A percentile compares a stretch with the other conserved stretches of the same genome.
These are phyloP conservation scores for Penicillium tannophilum DNA, from an alignment of 495 filamentous ascomycete species.

Conservation along the genomic window DNA sequence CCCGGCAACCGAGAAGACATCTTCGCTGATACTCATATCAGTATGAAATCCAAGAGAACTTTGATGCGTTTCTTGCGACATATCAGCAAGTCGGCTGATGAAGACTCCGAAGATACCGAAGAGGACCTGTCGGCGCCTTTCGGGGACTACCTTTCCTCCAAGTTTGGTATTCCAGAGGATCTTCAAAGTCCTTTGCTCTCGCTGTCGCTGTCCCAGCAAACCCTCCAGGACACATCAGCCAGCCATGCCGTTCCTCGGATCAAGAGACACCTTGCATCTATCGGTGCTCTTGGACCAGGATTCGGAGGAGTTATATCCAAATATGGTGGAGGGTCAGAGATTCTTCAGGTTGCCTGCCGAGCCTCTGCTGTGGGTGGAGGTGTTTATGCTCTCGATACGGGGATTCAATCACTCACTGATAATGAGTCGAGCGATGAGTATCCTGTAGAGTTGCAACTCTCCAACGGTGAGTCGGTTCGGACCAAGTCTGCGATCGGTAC, in stretches of 20 bases:
- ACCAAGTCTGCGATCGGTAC: constrained; percentile 58
- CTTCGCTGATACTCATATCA: constrained; percentile 70
- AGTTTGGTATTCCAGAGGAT: constrained; percentile 72
- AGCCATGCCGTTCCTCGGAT: constrained; percentile 68
- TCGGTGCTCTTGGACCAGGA: constrained; percentile 82
- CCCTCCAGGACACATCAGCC: constrained; percentile 58
- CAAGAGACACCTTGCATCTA: constrained; percentile 79
- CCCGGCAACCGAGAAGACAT: constrained; percentile 88
- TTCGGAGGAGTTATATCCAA: constrained; percentile 86
- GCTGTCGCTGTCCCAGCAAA: constrained; percentile 71
- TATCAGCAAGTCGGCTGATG: constrained; percentile 40
- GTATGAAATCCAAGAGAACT: constrained; percentile 73
- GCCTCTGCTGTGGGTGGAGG: constrained; percentile 90
- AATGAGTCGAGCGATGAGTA: constrained; percentile 21
- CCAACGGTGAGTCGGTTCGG: constrained; percentile 61
- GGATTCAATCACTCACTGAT: constrained; percentile 47
- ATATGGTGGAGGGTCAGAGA: constrained; percentile 91
- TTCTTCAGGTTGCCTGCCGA: constrained; percentile 89
- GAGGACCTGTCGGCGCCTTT: constrained; percentile 53
- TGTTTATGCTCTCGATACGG: constrained; percentile 80
- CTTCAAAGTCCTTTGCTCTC: constrained; percentile 75
- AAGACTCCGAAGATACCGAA: constrained; percentile 25
- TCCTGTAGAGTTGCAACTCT: constrained; percentile 53
- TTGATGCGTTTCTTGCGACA: constrained; percentile 88
- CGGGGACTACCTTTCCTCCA: constrained; percentile 61